phyloP scores from a whole-genome alignment of 75 land plant species.

The Pinus albicaulis region DNA sequence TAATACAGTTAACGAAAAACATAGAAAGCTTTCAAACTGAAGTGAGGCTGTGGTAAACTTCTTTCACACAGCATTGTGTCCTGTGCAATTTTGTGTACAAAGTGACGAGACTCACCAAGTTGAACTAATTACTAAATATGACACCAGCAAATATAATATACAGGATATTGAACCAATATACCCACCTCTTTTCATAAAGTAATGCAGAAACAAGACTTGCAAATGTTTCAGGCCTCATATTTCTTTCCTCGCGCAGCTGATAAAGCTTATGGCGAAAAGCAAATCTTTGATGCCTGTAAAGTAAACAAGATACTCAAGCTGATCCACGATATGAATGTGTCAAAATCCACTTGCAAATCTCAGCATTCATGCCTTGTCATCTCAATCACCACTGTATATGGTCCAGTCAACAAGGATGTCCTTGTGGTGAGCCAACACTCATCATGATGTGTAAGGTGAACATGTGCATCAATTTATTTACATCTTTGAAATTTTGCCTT shows the following conservation, averaged over 20 bases:
- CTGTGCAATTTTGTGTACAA: too few species aligned
- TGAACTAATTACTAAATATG: neutral
- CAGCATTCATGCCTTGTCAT: neutral
- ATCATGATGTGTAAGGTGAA: neutral
- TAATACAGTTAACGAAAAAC: too few species aligned
- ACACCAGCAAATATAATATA: neutral
- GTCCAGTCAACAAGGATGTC: neutral
- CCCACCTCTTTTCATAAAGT: slow-evolving; percentile 95
- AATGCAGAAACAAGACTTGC: slow-evolving; percentile 93
- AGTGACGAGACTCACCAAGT: neutral
- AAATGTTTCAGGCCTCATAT: slow-evolving; percentile 97
- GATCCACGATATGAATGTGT: neutral
- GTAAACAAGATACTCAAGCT: neutral
- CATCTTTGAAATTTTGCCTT: neutral
- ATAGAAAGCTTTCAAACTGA: too few species aligned
- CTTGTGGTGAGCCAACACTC: neutral
- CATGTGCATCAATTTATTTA: neutral
- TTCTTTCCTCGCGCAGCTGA: slow-evolving; percentile 87
- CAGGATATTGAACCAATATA: neutral
- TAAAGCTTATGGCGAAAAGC: slow-evolving; percentile 89
- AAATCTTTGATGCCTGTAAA: slow-evolving; percentile 76
- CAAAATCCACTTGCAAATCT: neutral
- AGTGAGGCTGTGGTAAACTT: too few species aligned
- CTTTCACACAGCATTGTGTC: too few species aligned
- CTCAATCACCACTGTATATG: neutral